phyloP scores from a whole-genome alignment of 805 yeast genomes.

The Zygosaccharomyces bisporus region DNA sequence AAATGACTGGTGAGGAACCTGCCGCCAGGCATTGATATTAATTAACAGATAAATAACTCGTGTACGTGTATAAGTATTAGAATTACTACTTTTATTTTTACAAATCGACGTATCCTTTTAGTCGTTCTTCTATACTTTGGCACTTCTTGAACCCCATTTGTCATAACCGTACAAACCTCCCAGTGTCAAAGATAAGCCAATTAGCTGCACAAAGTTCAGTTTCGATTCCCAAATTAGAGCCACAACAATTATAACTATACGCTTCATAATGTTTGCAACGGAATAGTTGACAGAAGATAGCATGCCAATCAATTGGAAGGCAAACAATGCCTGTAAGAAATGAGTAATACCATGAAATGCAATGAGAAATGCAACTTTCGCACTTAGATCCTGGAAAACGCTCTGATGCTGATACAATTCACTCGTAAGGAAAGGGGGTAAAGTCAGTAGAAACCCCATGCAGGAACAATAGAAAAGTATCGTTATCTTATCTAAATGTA shows the following conservation, averaged over 20 bases:
- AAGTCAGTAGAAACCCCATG: slow-evolving; percentile 61
- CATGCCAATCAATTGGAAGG: slow-evolving; percentile 70
- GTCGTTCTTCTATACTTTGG: neutral
- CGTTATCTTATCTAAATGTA: slow-evolving; percentile 61
- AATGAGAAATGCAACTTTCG: slow-evolving; percentile 38
- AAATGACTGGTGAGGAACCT: slow-evolving; percentile 56
- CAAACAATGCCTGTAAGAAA: slow-evolving; percentile 67
- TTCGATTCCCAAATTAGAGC: slow-evolving; percentile 63
- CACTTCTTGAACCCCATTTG: slow-evolving; percentile 49
- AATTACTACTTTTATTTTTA: slow-evolving; percentile 4
- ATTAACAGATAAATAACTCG: neutral
- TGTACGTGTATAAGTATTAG: slow-evolving; percentile 1
- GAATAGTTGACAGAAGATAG: slow-evolving; percentile 75
- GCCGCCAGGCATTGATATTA: slow-evolving; percentile 34
- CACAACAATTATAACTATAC: slow-evolving; percentile 65
- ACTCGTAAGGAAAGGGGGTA: slow-evolving; percentile 59
- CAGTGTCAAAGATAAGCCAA: slow-evolving; percentile 55
- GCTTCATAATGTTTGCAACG: slow-evolving; percentile 70
- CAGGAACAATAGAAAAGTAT: slow-evolving; percentile 68
- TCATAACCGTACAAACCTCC: slow-evolving; percentile 68
- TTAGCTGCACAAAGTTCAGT: slow-evolving; percentile 40
- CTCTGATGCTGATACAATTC: slow-evolving; percentile 40
- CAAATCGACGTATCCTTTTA: neutral
- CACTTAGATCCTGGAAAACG: slow-evolving; percentile 32
- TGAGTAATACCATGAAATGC: slow-evolving; percentile 65